These are phyloP conservation scores for Melaleuca alternifolia DNA, from an alignment of 345 rosid species.

Conservation along the genomic window DNA sequence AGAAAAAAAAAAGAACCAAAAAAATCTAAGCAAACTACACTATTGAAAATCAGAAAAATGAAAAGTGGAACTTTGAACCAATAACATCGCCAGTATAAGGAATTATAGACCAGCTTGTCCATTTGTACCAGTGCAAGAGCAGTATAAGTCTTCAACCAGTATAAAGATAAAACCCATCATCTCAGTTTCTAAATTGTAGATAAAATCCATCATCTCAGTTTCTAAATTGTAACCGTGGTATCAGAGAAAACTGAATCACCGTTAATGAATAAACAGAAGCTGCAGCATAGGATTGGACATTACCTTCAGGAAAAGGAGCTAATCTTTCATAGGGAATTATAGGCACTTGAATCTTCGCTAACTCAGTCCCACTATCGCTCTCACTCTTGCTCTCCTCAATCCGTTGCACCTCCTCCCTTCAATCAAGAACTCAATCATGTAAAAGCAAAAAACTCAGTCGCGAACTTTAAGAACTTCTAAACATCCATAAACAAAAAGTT, in stretches of 20 bases:
- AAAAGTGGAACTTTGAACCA: background rate
- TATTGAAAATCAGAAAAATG: background rate
- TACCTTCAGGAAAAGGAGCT: constrained; percentile 29
- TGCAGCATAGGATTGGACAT: background rate
- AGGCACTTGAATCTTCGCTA: constrained; percentile 20
- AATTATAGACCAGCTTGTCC: background rate
- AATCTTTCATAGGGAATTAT: constrained; percentile 32
- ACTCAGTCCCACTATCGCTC: constrained; percentile 2
- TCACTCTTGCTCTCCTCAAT: constrained; percentile 4
- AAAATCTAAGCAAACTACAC: background rate
- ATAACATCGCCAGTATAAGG: background rate
- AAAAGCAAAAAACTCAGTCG: background rate
- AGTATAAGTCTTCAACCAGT: background rate
- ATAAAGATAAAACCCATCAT: background rate
- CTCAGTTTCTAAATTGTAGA: background rate
- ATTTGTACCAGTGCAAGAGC: background rate
- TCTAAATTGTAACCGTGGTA: too few relatives aligned
- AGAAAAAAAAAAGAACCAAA: background rate
- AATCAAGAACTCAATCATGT: background rate
- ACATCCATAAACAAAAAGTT: too few relatives aligned
- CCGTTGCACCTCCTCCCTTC: constrained; percentile 24
- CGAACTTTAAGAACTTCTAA: background rate
- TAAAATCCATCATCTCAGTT: too few relatives aligned
- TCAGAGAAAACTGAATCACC: background rate
- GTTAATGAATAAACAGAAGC: background rate